These are phyloP conservation scores for Bauhinia variegata DNA, from an alignment of 306 rosid genomes.

Conservation along the genomic window DNA sequence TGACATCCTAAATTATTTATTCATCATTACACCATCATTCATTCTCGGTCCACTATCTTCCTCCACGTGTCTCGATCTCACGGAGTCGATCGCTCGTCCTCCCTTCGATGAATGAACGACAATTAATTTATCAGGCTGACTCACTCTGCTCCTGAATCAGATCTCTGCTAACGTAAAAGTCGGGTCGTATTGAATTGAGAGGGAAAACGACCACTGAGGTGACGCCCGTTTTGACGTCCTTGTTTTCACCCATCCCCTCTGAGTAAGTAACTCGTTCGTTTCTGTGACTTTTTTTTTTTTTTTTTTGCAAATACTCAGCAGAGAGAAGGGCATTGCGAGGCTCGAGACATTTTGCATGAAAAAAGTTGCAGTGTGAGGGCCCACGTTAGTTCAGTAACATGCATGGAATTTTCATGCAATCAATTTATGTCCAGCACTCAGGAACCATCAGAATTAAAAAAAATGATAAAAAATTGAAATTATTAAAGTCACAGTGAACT, in stretches of 20 bases:
- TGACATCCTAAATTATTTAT: constrained; percentile 64
- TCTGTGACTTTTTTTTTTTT: background rate
- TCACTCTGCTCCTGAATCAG: constrained; percentile 47
- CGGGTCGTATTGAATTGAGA: constrained; percentile 23
- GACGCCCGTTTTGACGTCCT: constrained; percentile 51
- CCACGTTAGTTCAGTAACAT: constrained; percentile 43
- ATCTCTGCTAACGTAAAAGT: constrained; percentile 44
- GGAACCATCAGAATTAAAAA: constrained; percentile 21
- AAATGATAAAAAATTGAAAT: constrained; percentile 18
- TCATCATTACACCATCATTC: constrained; percentile 86
- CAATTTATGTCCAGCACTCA: constrained; percentile 41
- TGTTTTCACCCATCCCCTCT: constrained; percentile 55
- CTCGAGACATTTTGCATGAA: constrained; percentile 59
- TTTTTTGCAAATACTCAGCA: constrained; percentile 17
- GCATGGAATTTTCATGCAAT: constrained; percentile 56
- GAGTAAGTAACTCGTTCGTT: constrained; percentile 33
- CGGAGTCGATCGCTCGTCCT: constrained; percentile 31
- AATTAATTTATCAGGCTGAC: constrained; percentile 16
- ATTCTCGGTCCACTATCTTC: constrained; percentile 44
- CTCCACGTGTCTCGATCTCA: constrained; percentile 53
- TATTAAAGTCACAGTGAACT: constrained; percentile 18
- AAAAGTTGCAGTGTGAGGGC: constrained; percentile 41
- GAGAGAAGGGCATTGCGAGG: constrained; percentile 38
- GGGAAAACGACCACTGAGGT: constrained; percentile 57
- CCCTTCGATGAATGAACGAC: constrained; percentile 32